A percentile compares a stretch with the other conserved stretches of the same genome.
phyloP scores from a whole-genome alignment of 2,329 filamentous ascomycete species.

The Pestalotiopsis sp. region DNA sequence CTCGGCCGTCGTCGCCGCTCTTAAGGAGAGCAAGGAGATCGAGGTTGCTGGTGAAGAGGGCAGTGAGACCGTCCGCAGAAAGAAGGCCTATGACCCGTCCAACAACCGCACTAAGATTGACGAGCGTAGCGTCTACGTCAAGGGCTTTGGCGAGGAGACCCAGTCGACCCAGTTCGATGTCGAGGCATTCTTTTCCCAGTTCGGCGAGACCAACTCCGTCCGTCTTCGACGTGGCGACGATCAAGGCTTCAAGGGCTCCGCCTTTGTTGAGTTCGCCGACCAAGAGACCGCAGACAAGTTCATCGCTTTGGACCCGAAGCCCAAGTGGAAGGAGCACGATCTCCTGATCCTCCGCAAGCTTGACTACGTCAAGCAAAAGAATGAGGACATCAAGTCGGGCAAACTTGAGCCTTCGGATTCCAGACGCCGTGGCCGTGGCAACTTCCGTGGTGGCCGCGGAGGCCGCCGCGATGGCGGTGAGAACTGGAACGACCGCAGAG shows the following conservation, averaged over 20 bases:
- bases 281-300: conserved; percentile 82
- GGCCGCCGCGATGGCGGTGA: conserved; percentile 48
- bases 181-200: conserved; percentile 85
- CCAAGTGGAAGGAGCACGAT: conserved; percentile 80
- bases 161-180: conserved; percentile 88
- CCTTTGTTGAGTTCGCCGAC: conserved; percentile 89
- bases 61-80: conserved; percentile 75
- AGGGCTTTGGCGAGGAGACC: conserved; percentile 89
- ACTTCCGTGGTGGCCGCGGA: conserved; percentile 40
- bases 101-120: conserved; percentile 67
- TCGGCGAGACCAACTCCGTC: conserved; percentile 78
- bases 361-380: conserved; percentile 82
- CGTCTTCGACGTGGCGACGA: conserved; percentile 79
- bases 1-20: conserved; percentile 78
- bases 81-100: conserved; percentile 64
- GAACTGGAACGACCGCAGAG: conserved; percentile 68
- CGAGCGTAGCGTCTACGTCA: conserved; percentile 82
- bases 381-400: conserved; percentile 70
- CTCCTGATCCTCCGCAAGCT: conserved; percentile 86
- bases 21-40: conserved; percentile 76
- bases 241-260: conserved; percentile 89
- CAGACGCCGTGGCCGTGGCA: conserved; percentile 26
- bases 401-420: conserved; percentile 62
- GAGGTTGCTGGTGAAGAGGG: conserved; percentile 75
- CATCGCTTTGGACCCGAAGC: conserved; percentile 76